Evolutionary conservation across 192 early-diverging fungal genomes (phyloP).

Genomic region (Funneliformis geosporum): DNA sequence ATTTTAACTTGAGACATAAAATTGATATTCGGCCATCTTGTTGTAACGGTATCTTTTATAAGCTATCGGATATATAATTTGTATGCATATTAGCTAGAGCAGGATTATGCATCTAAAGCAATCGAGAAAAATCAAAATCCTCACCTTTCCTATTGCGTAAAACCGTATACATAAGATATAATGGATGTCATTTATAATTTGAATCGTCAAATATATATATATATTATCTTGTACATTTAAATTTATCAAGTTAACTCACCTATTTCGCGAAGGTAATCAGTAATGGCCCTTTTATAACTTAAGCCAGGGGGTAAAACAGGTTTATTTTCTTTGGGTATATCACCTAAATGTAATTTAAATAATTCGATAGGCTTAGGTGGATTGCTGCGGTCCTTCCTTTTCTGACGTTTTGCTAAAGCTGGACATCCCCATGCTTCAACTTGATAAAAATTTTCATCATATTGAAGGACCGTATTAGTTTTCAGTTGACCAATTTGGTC

Average conservation of each 20-base stretch:
- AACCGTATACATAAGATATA: not conserved
- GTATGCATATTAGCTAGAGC: not conserved
- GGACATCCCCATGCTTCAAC: slow-evolving; percentile 3
- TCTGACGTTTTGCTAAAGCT: not conserved
- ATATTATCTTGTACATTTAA: not conserved
- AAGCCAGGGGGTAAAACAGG: slow-evolving; percentile 48
- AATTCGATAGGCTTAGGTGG: not conserved
- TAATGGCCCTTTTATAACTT: slow-evolving; percentile 51
- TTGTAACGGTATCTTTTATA: slow-evolving; percentile 9
- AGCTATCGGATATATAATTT: not conserved
- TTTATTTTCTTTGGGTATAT: slow-evolving; percentile 45
- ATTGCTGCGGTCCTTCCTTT: not conserved
- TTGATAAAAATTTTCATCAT: not conserved
- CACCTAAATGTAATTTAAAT: slow-evolving; percentile 39
- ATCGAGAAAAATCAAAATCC: not conserved
- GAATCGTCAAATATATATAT: no score
- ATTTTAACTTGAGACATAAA: not conserved
- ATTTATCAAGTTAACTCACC: not conserved
- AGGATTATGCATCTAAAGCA: not conserved
- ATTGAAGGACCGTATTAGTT: slow-evolving; percentile 11
- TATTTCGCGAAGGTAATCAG: slow-evolving; percentile 48
- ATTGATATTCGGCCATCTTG: slow-evolving; percentile 12
- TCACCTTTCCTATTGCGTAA: not conserved
- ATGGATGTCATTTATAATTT: not conserved
- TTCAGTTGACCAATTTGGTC: not conserved